Conservation (phyloP, 768 basidiomycete genomes). For the Rhizopogon rudus region DNA sequence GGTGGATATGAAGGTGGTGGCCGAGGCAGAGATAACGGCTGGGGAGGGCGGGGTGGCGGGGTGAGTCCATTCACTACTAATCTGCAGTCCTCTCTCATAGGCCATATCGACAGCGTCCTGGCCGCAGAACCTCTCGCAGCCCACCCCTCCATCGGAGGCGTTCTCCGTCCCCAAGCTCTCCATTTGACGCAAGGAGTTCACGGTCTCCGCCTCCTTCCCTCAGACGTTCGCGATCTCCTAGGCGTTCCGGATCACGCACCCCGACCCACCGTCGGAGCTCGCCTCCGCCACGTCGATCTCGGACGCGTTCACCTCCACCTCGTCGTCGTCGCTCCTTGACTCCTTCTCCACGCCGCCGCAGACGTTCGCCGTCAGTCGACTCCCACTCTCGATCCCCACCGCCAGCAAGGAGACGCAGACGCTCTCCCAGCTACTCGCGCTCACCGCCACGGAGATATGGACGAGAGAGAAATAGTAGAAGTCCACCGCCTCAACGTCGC, state of each 20-base stretch:
- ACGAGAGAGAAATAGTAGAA: constrained; percentile 43
- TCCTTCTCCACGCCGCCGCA: constrained; percentile 35
- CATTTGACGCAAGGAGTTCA: constrained; percentile 12
- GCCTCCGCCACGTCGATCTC: constrained; percentile 35
- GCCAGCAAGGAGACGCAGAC: constrained; percentile 34
- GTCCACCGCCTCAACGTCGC: constrained; percentile 40
- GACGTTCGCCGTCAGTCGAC: constrained; percentile 23
- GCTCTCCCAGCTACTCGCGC: constrained; percentile 43
- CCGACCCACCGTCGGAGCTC: constrained; percentile 25
- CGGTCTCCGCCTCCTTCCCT: constrained; percentile 21
- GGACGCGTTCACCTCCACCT: constrained; percentile 37
- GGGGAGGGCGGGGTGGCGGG: constrained; percentile 65
- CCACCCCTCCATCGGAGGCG: constrained; percentile 17
- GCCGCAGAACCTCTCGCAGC: constrained; percentile 36
- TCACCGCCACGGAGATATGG: constrained; percentile 39
- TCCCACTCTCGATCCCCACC: constrained; percentile 24
- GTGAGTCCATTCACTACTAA: constrained; percentile 10
- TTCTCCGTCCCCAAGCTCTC: constrained; percentile 4
- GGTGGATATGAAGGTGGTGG: constrained; percentile 47
- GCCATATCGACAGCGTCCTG: constrained; percentile 30
- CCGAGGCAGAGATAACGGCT: constrained; percentile 52
- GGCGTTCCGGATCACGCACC: constrained; percentile 17
- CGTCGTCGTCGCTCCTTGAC: constrained; percentile 33
- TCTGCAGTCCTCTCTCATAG: constrained; percentile 6
- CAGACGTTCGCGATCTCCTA: constrained; percentile 20